phyloP scores from a whole-genome alignment of 2,329 filamentous ascomycete species.

The Didymella sp. region DNA sequence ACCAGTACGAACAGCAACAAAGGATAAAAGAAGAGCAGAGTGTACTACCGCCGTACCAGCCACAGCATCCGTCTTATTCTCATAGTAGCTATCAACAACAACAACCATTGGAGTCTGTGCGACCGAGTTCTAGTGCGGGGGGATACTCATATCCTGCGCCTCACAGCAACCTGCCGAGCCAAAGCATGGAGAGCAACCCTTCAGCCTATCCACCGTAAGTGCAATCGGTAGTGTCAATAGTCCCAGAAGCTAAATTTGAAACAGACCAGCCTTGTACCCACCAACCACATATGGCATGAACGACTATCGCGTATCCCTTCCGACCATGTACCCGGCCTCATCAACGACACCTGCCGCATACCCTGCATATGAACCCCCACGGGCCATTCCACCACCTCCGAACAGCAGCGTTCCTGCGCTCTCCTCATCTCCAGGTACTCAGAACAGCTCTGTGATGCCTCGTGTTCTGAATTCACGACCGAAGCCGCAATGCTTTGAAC shows the following conservation, averaged over 20 bases:
- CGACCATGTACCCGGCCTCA: constrained; percentile 48
- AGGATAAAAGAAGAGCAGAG: constrained; percentile 41
- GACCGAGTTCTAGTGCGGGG: constrained; percentile 38
- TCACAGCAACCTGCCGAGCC: constrained; percentile 40
- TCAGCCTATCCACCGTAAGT: constrained; percentile 46
- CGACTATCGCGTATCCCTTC: constrained; percentile 43
- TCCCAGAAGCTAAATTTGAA: neutral
- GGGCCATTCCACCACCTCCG: constrained; percentile 30
- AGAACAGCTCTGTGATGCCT: constrained; percentile 40
- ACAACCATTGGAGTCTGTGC: constrained; percentile 38
- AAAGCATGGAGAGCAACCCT: constrained; percentile 38
- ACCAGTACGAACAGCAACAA: constrained; percentile 33
- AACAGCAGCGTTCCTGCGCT: constrained; percentile 32
- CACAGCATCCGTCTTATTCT: constrained; percentile 34
- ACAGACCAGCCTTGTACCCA: constrained; percentile 44
- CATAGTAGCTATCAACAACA: constrained; percentile 47
- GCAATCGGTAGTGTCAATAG: neutral
- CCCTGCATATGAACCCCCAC: constrained; percentile 40
- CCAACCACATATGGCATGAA: constrained; percentile 44
- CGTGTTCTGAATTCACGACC: constrained; percentile 78
- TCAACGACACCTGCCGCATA: constrained; percentile 43
- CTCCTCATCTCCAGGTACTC: constrained; percentile 37
- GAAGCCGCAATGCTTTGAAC: constrained; percentile 97
- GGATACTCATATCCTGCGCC: constrained; percentile 44
- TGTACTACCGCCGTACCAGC: constrained; percentile 43